phyloP scores from a whole-genome alignment of 2,329 filamentous ascomycete species.

The Ceratocystis ficicola region DNA sequence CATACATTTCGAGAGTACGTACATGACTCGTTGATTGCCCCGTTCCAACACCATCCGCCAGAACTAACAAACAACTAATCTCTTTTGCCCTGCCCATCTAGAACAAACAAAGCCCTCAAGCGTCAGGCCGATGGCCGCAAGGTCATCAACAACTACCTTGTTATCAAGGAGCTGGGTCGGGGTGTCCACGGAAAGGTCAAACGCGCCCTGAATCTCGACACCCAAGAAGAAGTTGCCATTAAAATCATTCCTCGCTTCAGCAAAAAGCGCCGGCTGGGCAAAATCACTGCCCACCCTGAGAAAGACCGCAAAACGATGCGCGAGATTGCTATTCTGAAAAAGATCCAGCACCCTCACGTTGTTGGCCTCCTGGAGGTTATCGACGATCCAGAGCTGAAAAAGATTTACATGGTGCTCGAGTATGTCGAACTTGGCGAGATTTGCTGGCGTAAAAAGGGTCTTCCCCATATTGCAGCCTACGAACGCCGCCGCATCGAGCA shows the following conservation, averaged over 20 bases:
- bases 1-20: constrained; percentile 67
- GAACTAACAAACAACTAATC: not conserved
- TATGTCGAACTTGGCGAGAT: constrained; percentile 92
- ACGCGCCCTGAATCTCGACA: constrained; percentile 68
- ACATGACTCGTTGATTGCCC: not conserved
- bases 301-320: constrained; percentile 65
- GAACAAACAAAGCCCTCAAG: constrained; percentile 79
- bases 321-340: constrained; percentile 96
- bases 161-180: constrained; percentile 89
- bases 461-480: constrained; percentile 68
- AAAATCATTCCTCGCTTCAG: constrained; percentile 97
- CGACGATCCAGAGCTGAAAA: constrained; percentile 88
- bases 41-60: not conserved
- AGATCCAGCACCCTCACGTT: constrained; percentile 93
- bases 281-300: constrained; percentile 53
- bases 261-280: constrained; percentile 82
- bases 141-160: constrained; percentile 94
- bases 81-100: constrained; percentile 28
- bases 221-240: constrained; percentile 75
- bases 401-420: constrained; percentile 96
- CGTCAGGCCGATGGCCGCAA: constrained; percentile 85
- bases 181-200: constrained; percentile 98
- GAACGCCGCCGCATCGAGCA: constrained; percentile 72
- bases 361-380: constrained; percentile 94
- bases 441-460: constrained; percentile 79